Evolutionary conservation across 2,329 filamentous ascomycete species (phyloP), one percentile per base, ranked within the genome.

Genomic region (Fusarium poae): DNA sequence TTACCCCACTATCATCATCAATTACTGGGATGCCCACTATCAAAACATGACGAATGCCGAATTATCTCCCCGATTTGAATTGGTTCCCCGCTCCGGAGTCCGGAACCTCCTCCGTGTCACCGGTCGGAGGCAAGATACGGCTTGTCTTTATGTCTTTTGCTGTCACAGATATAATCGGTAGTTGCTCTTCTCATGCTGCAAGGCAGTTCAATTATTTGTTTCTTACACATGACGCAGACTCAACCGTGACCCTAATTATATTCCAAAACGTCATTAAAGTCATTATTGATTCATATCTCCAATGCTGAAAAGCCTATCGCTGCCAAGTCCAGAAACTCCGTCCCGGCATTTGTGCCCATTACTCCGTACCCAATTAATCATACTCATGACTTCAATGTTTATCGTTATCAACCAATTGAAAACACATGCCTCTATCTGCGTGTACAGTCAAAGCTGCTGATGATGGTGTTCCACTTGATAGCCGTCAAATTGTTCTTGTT

Each of bases 401-500:
- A 44, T 44, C 42, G 25, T 45, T 29, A 11, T 20, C 43, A 45
- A 20, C n/a, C 27, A 30, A 16, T 30, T 27, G n/a, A 45, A 16
- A 34, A 16, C 9, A 12, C 32, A 16, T 34, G n/a, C n/a, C n/a
- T 21, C 35, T 37, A 20, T 37, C n/a, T 75, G 13, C 59, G 20
- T 5, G 50, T 34, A 62, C 79, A 81, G 57, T 77, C 74, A 53
- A 81, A 81, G 67, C 77, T 79, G 51, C 60, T 67, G 51, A 81
- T 73, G 21, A 78, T 58, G n/a, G 60, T 77, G 46, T 83, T 74
- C 85, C 85, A 87, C 46, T 75, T 57, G 45, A 84, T 81, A 29
- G 76, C 77, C 27, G 78, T 76, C 52, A 87, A 71, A 71, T 87
- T 79, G 74, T 78, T 82, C 76, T 85, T 86, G 78, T 84, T 57